Conservation (phyloP, 345 rosid species). For the Brassica juncea region DNA sequence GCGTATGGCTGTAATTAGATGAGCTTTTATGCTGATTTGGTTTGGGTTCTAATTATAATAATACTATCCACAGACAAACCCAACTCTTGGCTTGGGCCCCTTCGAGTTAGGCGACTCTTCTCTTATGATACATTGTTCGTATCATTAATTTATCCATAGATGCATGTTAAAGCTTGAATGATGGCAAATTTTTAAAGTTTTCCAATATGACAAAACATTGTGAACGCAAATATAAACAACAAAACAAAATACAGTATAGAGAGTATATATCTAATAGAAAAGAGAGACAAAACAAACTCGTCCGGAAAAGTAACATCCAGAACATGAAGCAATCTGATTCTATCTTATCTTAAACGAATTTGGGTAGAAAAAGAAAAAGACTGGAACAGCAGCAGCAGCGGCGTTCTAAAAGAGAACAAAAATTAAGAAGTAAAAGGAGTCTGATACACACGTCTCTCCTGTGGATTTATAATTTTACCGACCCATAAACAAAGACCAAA, state of each 20-base stretch:
- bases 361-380: background rate
- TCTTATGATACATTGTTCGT: too few species aligned
- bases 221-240: background rate
- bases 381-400: constrained; percentile 9
- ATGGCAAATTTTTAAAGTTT: background rate
- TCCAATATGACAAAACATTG: background rate
- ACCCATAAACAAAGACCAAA: background rate
- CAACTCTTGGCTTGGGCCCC: background rate
- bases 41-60: background rate
- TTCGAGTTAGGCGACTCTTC: too few species aligned
- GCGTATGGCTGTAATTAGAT: background rate
- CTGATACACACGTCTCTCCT: constrained; percentile 29
- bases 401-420: constrained; percentile 4
- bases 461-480: constrained; percentile 4
- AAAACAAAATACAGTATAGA: background rate
- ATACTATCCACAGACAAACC: too few species aligned
- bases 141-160: background rate
- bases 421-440: constrained; percentile 28
- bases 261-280: background rate
- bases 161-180: background rate
- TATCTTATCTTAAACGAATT: constrained; percentile 20
- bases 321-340: constrained; percentile 31
- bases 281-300: constrained; percentile 14
- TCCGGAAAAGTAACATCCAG: constrained; percentile 12
- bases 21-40: background rate